Conservation (phyloP, 1,284 basidiomycete species). For the Puccinia novopanici region DNA sequence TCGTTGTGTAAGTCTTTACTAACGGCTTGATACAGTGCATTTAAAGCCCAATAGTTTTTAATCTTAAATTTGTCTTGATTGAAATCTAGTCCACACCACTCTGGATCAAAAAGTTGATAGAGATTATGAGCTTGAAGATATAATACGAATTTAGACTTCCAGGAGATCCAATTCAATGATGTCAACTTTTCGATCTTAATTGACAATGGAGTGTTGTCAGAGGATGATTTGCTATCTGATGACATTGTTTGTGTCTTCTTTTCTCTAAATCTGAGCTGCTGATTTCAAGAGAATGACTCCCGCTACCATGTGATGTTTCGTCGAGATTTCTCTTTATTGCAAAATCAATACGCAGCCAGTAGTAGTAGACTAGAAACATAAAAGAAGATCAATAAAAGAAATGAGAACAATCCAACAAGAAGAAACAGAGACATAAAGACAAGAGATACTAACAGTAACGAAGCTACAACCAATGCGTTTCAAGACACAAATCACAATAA, state of each 20-base stretch:
- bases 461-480: no score
- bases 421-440: no score
- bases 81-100: no score
- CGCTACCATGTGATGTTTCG: slow-evolving; percentile 6
- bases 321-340: no score
- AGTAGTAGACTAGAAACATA: no score
- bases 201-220: neutral
- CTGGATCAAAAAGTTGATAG: neutral
- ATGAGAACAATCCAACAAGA: no score
- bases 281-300: neutral
- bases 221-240: neutral
- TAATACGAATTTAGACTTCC: neutral
- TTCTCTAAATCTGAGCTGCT: neutral
- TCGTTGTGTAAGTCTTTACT: neutral
- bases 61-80: neutral
- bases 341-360: no score
- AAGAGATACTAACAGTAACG: no score
- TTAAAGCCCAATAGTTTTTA: neutral
- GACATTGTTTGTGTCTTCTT: neutral
- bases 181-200: neutral
- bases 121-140: neutral
- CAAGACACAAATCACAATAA: no score
- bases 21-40: neutral
- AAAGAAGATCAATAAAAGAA: no score
- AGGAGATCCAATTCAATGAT: neutral